phyloP scores from a whole-genome alignment of 805 yeast genomes.

The Saturnispora mendoncae region DNA sequence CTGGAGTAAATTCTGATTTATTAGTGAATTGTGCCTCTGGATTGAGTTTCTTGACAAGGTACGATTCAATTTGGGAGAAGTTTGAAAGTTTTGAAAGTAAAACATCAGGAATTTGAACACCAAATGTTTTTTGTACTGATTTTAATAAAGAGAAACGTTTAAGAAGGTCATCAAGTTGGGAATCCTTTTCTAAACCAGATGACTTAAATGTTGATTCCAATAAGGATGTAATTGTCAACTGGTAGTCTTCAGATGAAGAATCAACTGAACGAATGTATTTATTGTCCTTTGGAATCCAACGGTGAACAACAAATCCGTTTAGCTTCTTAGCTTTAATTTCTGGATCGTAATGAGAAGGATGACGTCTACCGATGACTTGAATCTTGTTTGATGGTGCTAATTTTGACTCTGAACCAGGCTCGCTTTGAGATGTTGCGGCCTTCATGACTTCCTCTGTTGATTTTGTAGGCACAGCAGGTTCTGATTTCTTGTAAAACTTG shows the following conservation, averaged over 20 bases:
- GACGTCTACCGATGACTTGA: slow-evolving; percentile 25
- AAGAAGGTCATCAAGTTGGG: slow-evolving; percentile 31
- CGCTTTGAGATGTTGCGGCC: background rate
- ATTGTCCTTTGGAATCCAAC: slow-evolving; percentile 27
- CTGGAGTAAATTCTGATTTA: slow-evolving; percentile 58
- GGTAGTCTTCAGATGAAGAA: slow-evolving; percentile 10
- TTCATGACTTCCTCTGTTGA: slow-evolving; percentile 8
- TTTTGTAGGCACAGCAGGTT: slow-evolving; percentile 4
- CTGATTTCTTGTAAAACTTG: slow-evolving; percentile 7
- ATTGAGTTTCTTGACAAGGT: slow-evolving; percentile 30
- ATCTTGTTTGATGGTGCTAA: slow-evolving; percentile 12
- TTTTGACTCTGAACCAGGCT: background rate
- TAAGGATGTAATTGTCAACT: slow-evolving; percentile 12
- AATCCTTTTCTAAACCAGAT: background rate
- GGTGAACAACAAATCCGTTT: slow-evolving; percentile 24
- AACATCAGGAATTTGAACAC: slow-evolving; percentile 46
- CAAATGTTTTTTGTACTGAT: slow-evolving; percentile 38
- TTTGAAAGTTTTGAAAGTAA: slow-evolving; percentile 35
- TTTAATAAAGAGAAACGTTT: slow-evolving; percentile 43
- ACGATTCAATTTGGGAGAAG: slow-evolving; percentile 31
- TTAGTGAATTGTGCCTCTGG: slow-evolving; percentile 31
- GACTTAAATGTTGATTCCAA: slow-evolving; percentile 14
- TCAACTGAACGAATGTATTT: slow-evolving; percentile 12
- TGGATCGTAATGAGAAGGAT: slow-evolving; percentile 22
- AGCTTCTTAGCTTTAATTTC: slow-evolving; percentile 18